phyloP scores from a whole-genome alignment of 257 asterid species.

The Jacaranda mimosifolia region DNA sequence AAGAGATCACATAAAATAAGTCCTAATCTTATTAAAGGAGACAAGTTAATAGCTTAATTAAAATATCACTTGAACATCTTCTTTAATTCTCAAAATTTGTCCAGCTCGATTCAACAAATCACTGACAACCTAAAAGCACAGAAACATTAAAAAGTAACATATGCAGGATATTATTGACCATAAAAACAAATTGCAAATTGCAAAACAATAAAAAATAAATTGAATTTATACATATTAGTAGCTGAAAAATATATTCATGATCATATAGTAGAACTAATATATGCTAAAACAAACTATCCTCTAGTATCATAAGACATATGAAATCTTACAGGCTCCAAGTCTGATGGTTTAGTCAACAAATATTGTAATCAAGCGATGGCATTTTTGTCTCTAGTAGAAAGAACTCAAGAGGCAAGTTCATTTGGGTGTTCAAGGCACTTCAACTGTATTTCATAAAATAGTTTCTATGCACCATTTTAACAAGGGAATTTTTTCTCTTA shows the following conservation, averaged over 20 bases:
- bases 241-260: too few species aligned
- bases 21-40: too few species aligned
- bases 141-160: constrained; percentile 27
- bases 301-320: background rate
- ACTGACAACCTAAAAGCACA: constrained; percentile 83
- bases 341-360: background rate
- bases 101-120: constrained; percentile 99
- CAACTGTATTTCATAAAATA: background rate
- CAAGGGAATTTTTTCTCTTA: too few species aligned
- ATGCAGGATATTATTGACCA: too few species aligned
- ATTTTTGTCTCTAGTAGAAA: background rate
- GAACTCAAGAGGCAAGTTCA: background rate
- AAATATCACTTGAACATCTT: too few species aligned
- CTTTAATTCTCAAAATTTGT: constrained; percentile 61
- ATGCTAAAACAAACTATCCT: background rate
- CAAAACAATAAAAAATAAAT: too few species aligned
- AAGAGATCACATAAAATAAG: too few species aligned
- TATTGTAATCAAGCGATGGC: background rate
- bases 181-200: too few species aligned
- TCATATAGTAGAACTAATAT: too few species aligned
- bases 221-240: too few species aligned
- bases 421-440: background rate
- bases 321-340: background rate
- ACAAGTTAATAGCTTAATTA: too few species aligned
- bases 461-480: too few species aligned